Conservation (phyloP, 164 flowering plant genomes). For the Umbellularia californica region DNA sequence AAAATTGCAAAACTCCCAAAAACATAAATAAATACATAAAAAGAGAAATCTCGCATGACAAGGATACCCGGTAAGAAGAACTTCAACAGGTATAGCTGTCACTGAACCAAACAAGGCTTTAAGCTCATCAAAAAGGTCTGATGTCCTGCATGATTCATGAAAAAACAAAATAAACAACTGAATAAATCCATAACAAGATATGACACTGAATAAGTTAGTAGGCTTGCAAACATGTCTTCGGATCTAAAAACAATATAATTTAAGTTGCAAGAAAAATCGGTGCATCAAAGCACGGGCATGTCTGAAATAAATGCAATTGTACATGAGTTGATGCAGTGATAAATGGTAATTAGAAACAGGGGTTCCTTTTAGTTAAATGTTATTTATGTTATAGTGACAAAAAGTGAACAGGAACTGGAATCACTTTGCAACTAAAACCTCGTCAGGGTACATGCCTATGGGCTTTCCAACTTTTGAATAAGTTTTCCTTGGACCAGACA, state of each 20-base stretch:
- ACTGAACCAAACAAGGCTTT: constrained; percentile 37
- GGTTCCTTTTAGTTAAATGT: background rate
- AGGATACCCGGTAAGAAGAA: constrained; percentile 66
- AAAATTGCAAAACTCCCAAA: background rate
- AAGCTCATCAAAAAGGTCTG: constrained; percentile 54
- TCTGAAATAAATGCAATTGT: background rate
- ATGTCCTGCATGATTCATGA: constrained; percentile 41
- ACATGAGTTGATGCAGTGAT: background rate
- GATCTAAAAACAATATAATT: background rate
- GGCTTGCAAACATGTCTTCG: background rate
- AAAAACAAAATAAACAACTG: background rate
- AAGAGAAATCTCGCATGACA: background rate
- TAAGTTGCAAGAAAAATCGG: background rate
- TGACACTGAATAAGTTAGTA: background rate
- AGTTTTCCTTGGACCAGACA: too few relatives aligned
- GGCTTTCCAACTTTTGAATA: too few relatives aligned
- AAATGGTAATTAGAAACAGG: background rate
- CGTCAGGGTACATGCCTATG: too few relatives aligned
- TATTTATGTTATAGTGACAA: too few relatives aligned
- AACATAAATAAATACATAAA: too few relatives aligned
- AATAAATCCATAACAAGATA: background rate
- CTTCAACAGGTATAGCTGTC: constrained; percentile 58
- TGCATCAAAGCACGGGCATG: background rate
- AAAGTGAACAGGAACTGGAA: too few relatives aligned
- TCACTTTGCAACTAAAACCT: too few relatives aligned